Percentiles rank a stretch among this genome's conserved stretches.
Evolutionary conservation across 1,139 yeast species (phyloP).

Genomic region (Zygotorulaspora mrakii): DNA sequence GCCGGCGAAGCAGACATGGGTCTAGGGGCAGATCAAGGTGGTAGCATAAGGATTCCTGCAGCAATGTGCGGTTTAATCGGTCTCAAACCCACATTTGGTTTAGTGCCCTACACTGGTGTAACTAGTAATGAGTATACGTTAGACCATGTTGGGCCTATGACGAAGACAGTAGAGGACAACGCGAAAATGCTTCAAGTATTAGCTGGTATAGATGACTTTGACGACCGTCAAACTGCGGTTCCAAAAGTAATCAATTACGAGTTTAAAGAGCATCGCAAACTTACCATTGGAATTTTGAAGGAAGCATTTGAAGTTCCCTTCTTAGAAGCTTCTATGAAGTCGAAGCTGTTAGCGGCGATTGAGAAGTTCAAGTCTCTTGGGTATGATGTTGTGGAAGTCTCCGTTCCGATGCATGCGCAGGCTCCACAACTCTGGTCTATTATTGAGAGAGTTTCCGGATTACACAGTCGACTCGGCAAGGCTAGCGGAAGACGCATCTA

Average conservation of each 20-base stretch:
- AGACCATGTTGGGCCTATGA: constrained; percentile 48
- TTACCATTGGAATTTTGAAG: constrained; percentile 37
- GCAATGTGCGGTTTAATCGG: constrained; percentile 42
- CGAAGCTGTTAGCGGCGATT: constrained; percentile 32
- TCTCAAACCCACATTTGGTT: constrained; percentile 41
- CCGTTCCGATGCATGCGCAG: constrained; percentile 37
- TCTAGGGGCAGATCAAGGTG: constrained; percentile 41
- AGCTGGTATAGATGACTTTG: constrained; percentile 40
- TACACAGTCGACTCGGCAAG: constrained; percentile 27
- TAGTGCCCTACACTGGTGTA: constrained; percentile 43
- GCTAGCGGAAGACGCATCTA: constrained; percentile 33
- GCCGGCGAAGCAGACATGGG: constrained; percentile 36
- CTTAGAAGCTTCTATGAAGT: constrained; percentile 34
- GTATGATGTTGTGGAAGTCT: constrained; percentile 37
- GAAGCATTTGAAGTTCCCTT: constrained; percentile 39
- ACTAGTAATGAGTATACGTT: constrained; percentile 43
- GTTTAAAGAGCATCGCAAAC: constrained; percentile 31
- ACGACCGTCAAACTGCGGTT: constrained; percentile 34
- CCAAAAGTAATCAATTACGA: constrained; percentile 20
- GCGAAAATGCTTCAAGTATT: constrained; percentile 35
- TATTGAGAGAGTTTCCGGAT: constrained; percentile 36
- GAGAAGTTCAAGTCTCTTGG: constrained; percentile 35
- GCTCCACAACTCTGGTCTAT: constrained; percentile 42
- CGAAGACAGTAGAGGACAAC: constrained; percentile 40
- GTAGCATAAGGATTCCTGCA: constrained; percentile 39